Base-by-base conservation (phyloP, 208 protist genomes). In the Paratrypanosoma confusum region DNA sequence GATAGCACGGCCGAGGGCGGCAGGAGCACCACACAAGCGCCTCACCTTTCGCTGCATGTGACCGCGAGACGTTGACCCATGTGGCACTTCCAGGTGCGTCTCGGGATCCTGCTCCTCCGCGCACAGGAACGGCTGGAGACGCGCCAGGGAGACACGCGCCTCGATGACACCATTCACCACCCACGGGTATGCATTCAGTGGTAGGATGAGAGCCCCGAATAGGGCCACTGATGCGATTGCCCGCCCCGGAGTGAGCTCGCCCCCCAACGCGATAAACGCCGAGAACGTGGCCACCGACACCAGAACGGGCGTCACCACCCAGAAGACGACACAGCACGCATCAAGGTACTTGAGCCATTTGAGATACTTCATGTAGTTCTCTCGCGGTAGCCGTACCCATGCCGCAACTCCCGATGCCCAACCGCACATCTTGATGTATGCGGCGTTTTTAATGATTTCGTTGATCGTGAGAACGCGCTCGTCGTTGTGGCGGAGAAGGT, bases 241-340 rank as follows among this genome's bases (percentile, higher is more conserved):
- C 25, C 54, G 54, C 11, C 57, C 50, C 6, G 50, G 48, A 17
- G 57, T 65, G 27, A 65, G 34, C 8, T 50, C 1, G 16, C 57
- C 48, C 39, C 50, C 50, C 33, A 65, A 40, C 39, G 32, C 39
- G 28, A 55, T 53, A 43, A 54, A 65, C 11, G 50, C 46, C 3
- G 43, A 48, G 37, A 65, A 65, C 20, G 57, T 65, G 17, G 47
- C 18, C 13, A 65, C 31, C n/a, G 57, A 65, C 27, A 65, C 57
- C 39, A 65, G 25, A 17, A 46, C 53, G 5, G 57, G 57, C 25
- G 57, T 65, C 21, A 38, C 39, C 10, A 50, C 57, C 57, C 57
- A 65, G 35, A 58, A 65, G 32, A 65, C 56, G 3, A 65, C 57
- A 44, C 57, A 65, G 13, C 43, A 58, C 3, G 57, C 49, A 36